These are phyloP conservation scores for Fraxinus ornus DNA, from an alignment of 305 asterid species.

Conservation along the genomic window DNA sequence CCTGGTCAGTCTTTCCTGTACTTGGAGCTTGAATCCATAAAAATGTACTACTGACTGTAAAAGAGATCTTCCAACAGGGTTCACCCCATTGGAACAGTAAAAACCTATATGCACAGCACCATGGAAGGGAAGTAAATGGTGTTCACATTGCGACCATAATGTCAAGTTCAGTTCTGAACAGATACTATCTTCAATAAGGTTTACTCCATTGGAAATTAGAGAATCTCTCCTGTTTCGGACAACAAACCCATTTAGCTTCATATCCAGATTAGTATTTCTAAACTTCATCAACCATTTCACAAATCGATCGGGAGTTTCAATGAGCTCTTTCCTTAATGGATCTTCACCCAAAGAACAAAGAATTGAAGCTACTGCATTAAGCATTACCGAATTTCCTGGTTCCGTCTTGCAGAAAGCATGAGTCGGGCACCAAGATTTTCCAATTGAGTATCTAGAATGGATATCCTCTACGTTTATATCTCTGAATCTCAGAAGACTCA, in stretches of 20 bases:
- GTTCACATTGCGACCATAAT: slow-evolving; percentile 90
- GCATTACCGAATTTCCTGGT: slow-evolving; percentile 44
- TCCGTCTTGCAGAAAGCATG: slow-evolving; percentile 31
- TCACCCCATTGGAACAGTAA: slow-evolving; percentile 36
- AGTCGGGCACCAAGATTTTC: slow-evolving; percentile 71
- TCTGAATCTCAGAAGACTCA: slow-evolving; percentile 61
- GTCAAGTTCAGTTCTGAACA: slow-evolving; percentile 62
- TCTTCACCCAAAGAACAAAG: slow-evolving; percentile 72
- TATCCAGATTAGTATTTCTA: slow-evolving; percentile 46
- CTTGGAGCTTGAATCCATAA: slow-evolving; percentile 92
- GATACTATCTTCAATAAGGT: slow-evolving; percentile 34
- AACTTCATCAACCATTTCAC: slow-evolving; percentile 80
- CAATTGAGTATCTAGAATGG: slow-evolving; percentile 4
- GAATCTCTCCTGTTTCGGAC: slow-evolving; percentile 34
- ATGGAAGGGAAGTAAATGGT: slow-evolving; percentile 88
- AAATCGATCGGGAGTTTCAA: slow-evolving; percentile 70
- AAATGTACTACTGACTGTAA: slow-evolving; percentile 66
- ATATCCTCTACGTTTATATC: slow-evolving; percentile 33
- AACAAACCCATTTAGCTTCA: slow-evolving; percentile 52
- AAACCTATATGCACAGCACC: slow-evolving; percentile 86
- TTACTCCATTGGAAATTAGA: slow-evolving; percentile 29
- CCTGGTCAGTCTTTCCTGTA: slow-evolving; percentile 89
- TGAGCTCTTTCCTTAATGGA: slow-evolving; percentile 70
- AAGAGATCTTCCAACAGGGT: slow-evolving; percentile 44
- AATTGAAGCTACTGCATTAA: slow-evolving; percentile 57